Base-by-base conservation (phyloP, 495 filamentous ascomycete species). In the Schizothecium vesticola region DNA sequence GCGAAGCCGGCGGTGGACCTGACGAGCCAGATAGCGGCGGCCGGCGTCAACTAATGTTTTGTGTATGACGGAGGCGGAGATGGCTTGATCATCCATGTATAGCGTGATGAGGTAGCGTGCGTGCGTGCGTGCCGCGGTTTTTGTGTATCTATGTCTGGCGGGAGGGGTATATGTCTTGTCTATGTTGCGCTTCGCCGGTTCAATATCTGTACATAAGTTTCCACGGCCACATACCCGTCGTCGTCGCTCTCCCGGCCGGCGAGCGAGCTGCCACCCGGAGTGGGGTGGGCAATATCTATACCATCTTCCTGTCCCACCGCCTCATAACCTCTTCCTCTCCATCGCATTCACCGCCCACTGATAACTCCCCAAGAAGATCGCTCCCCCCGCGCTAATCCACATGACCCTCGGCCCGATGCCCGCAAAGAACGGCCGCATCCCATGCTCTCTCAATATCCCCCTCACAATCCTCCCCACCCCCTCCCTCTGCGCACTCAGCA, bases 321-420 rank as follows among this genome's bases (percentile, higher is more conserved):
- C 25, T 58, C 51, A 23, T 60, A 64, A 3, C 64, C 69, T 69
- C 33, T 74, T 80, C 61, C 70, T 69, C 51, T 79, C 80, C 66
- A 97, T 74, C 9, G 85, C 80, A 83, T 93, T 95, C 72, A 86
- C 90, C 55, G 91, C 92, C 86, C 88, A 94, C 79, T 98, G 93
- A 80, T 97, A 99, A 73, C 91, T 96, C 1, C 95, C 95, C 77
- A 99, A 79, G 80, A 99, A 99, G 43, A 99, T 90, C 2, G 94
- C 93, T 16, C 95, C 95, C 3, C 95, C 95, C 68, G 88, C 89
- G 71, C 90, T 92, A 77, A 99, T 99, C 93, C 96, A 98, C 74
- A 93, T 85, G 24, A 97, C 87, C 60, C 95, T 81, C 1, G 95
- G 95, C 57, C 91, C 93, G 70, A 98, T 90, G 0, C 95, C 95